These are phyloP conservation scores for Coemansia sp. DNA, from an alignment of 192 early-diverging fungal genomes.

Conservation along the genomic window DNA sequence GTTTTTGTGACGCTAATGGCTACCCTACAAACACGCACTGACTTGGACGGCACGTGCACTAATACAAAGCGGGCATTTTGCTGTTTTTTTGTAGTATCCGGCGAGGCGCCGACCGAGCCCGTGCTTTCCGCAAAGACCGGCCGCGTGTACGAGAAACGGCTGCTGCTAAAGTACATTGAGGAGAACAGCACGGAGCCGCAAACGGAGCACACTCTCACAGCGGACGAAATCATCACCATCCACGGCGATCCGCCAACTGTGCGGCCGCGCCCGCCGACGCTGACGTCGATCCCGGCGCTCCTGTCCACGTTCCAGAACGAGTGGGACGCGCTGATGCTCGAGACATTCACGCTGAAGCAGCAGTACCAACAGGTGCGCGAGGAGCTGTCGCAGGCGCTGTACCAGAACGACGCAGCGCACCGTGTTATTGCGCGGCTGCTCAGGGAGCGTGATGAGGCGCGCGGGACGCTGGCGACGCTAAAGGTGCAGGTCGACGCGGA, in stretches of 20 bases:
- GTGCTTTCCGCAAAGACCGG: conserved; percentile 87
- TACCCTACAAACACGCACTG: too few relatives aligned
- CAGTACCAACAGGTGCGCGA: conserved; percentile 88
- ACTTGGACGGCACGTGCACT: too few relatives aligned
- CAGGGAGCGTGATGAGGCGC: conserved; percentile 88
- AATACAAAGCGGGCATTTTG: too few relatives aligned
- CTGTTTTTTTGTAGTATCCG: conserved; percentile 73
- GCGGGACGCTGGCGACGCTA: conserved; percentile 52
- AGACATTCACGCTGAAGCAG: conserved; percentile 89
- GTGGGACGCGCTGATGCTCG: conserved; percentile 95
- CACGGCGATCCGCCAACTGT: conserved; percentile 48
- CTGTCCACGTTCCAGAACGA: conserved; percentile 90
- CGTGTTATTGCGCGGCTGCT: conserved; percentile 90
- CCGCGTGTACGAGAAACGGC: conserved; percentile 80
- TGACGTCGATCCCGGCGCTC: conserved; percentile 89
- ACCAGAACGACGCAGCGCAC: conserved; percentile 95
- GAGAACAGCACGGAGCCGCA: conserved; percentile 83
- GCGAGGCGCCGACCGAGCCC: conserved; percentile 82
- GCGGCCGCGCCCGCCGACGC: conserved; percentile 83
- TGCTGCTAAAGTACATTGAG: conserved; percentile 84
- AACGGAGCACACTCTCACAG: conserved; percentile 63
- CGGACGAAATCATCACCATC: conserved; percentile 30
- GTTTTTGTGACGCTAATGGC: neutral
- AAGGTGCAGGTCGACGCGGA: conserved; percentile 15
- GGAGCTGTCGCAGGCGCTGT: conserved; percentile 91